phyloP scores from a whole-genome alignment of 2,329 filamentous ascomycete species.

The Helotiales sp. region DNA sequence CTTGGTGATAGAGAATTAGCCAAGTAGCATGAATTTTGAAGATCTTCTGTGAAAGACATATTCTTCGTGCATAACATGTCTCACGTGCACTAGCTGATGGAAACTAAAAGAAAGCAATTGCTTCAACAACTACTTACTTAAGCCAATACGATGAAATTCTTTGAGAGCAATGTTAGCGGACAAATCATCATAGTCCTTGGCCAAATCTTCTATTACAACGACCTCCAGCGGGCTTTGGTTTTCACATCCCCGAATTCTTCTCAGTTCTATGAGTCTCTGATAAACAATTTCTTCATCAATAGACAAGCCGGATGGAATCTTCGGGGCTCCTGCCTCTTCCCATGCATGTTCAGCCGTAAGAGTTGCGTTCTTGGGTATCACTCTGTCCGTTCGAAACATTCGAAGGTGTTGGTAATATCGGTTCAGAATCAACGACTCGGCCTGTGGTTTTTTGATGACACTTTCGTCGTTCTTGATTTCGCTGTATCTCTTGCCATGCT shows the following conservation, averaged over 20 bases:
- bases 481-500: too few relatives aligned
- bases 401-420: not conserved
- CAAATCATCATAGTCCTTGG: not conserved
- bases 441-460: not conserved
- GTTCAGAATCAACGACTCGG: not conserved
- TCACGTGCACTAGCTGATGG: not conserved
- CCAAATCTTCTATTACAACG: not conserved
- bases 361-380: not conserved
- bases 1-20: not conserved
- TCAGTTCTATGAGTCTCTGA: not conserved
- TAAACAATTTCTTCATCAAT: not conserved
- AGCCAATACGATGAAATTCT: not conserved
- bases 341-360: not conserved
- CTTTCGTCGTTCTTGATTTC: too few relatives aligned
- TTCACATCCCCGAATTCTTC: not conserved
- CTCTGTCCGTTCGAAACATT: not conserved
- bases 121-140: not conserved
- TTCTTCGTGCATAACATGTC: not conserved
- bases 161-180: not conserved
- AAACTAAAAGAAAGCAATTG: not conserved
- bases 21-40: not conserved
- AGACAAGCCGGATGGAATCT: not conserved
- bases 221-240: not conserved
- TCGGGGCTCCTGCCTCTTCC: not conserved
- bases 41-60: not conserved